phyloP scores from a whole-genome alignment of 306 rosid genomes.

The Rosa persica region DNA sequence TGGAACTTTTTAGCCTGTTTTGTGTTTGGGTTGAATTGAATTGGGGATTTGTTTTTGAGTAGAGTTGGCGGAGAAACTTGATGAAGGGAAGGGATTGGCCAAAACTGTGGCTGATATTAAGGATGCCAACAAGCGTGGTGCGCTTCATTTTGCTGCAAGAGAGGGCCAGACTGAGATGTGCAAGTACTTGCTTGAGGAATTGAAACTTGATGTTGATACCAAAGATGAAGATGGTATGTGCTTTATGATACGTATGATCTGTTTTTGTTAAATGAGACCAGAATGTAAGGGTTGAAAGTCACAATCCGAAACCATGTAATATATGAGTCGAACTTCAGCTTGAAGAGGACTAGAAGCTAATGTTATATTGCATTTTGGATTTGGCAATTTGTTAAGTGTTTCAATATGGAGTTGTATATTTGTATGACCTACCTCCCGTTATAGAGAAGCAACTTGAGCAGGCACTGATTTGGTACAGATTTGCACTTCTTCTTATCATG shows the following conservation, averaged over 20 bases:
- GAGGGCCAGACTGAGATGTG: conserved; percentile 85
- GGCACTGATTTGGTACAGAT: not conserved
- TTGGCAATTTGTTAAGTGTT: not conserved
- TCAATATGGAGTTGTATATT: not conserved
- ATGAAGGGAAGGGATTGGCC: conserved; percentile 67
- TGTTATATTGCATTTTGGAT: not conserved
- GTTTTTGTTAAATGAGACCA: not conserved
- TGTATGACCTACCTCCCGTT: not conserved
- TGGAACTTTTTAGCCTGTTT: not conserved
- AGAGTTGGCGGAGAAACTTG: conserved; percentile 73
- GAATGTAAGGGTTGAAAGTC: not conserved
- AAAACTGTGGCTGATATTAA: conserved; percentile 71
- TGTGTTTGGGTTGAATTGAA: not conserved
- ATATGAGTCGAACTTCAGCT: not conserved
- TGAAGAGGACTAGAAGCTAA: not conserved
- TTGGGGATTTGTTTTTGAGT: conserved; percentile 15
- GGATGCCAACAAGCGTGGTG: conserved; percentile 94
- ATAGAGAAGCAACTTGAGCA: not conserved
- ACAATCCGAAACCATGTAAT: not conserved
- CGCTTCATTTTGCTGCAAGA: conserved; percentile 86
- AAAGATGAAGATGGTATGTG: conserved; percentile 83
- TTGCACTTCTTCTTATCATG: not conserved
- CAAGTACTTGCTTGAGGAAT: conserved; percentile 62
- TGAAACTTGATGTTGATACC: conserved; percentile 73
- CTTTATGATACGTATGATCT: not conserved